phyloP scores from a whole-genome alignment of 495 filamentous ascomycete species.

The Hyaloscypha variabilis region DNA sequence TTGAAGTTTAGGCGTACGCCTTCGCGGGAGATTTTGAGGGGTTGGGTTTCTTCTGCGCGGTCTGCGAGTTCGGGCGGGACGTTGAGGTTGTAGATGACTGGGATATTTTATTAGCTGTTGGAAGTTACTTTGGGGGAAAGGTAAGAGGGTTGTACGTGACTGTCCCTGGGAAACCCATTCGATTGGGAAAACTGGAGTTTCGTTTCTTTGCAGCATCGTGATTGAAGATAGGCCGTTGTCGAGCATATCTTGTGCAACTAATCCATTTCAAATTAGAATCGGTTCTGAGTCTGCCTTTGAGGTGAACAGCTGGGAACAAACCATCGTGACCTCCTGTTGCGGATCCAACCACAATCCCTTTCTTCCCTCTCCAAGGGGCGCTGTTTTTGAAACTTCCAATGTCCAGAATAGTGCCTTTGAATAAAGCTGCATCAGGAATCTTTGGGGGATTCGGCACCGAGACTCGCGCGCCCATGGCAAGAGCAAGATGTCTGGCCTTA shows the following conservation, averaged over 20 bases:
- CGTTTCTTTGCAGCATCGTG: slow-evolving; percentile 66
- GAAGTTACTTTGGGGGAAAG: too few relatives aligned
- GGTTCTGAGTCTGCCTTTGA: too few relatives aligned
- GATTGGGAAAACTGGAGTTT: slow-evolving; percentile 59
- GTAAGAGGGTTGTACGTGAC: slow-evolving; percentile 31
- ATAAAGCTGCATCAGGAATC: slow-evolving; percentile 58
- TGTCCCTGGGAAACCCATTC: slow-evolving; percentile 46
- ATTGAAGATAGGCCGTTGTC: slow-evolving; percentile 61
- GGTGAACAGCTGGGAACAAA: too few relatives aligned
- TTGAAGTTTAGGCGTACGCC: neutral
- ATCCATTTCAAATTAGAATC: too few relatives aligned
- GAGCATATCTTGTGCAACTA: slow-evolving; percentile 61
- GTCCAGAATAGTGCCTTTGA: slow-evolving; percentile 56
- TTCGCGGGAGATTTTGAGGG: neutral
- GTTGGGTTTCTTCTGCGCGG: neutral
- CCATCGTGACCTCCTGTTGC: slow-evolving; percentile 68
- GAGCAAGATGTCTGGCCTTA: too few relatives aligned
- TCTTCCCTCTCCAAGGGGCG: slow-evolving; percentile 53
- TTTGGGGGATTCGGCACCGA: slow-evolving; percentile 59
- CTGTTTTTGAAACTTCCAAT: slow-evolving; percentile 50
- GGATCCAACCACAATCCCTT: slow-evolving; percentile 62
- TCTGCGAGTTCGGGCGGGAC: neutral
- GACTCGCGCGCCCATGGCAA: slow-evolving; percentile 32
- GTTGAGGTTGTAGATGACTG: slow-evolving; percentile 45
- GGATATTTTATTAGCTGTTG: too few relatives aligned